Evolutionary conservation across 306 rosid species (phyloP).

Genomic region (Cicer bijugum): DNA sequence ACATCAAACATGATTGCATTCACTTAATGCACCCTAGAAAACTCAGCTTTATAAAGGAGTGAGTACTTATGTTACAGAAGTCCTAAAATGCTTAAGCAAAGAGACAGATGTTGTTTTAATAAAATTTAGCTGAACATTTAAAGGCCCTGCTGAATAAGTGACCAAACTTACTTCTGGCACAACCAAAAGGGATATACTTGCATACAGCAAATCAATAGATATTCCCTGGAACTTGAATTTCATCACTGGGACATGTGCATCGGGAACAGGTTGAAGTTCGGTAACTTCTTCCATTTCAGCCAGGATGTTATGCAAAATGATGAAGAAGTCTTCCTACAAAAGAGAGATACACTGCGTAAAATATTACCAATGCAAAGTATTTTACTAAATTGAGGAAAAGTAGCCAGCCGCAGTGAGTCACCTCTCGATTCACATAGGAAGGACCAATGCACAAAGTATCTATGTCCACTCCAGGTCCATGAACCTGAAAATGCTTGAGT

Average conservation of each 20-base stretch:
- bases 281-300: constrained; percentile 86
- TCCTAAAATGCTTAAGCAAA: constrained; percentile 24
- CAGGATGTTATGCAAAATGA: constrained; percentile 73
- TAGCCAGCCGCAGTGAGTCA: constrained; percentile 42
- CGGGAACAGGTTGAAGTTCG: constrained; percentile 89
- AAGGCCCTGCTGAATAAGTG: constrained; percentile 42
- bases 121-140: constrained; percentile 24
- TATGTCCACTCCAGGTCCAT: constrained; percentile 89
- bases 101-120: constrained; percentile 1
- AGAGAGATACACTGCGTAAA: constrained; percentile 42
- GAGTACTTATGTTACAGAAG: constrained; percentile 30
- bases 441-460: constrained; percentile 92
- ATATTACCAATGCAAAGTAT: constrained; percentile 22
- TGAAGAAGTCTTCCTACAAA: constrained; percentile 88
- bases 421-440: constrained; percentile 89
- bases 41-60: constrained; percentile 12
- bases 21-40: constrained; percentile 23
- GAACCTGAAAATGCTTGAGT: constrained; percentile 65
- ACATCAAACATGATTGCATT: constrained; percentile 1
- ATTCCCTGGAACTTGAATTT: constrained; percentile 92
- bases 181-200: constrained; percentile 82
- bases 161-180: constrained; percentile 82
- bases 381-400: constrained; percentile 35
- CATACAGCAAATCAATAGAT: constrained; percentile 92
- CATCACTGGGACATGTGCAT: constrained; percentile 99